Evolutionary conservation across 768 basidiomycete genomes (phyloP).

Genomic region (Serendipita sp.): DNA sequence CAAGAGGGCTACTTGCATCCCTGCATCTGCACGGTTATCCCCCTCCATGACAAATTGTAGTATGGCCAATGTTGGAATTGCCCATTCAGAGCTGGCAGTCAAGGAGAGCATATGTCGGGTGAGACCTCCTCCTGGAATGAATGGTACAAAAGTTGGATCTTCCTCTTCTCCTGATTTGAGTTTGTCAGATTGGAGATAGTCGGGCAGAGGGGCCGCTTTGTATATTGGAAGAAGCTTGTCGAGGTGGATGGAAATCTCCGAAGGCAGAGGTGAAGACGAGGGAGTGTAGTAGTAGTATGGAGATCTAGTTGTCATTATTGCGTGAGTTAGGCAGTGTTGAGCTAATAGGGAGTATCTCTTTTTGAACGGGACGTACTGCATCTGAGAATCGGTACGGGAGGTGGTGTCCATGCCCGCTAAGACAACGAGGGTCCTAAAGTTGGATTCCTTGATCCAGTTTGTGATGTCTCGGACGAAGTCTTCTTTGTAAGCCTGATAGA

Average conservation of each 20-base stretch:
- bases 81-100: constrained; percentile 21
- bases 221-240: constrained; percentile 31
- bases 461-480: constrained; percentile 45
- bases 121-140: constrained; percentile 68
- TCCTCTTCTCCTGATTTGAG: neutral
- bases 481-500: constrained; percentile 45
- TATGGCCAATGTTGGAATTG: constrained; percentile 40
- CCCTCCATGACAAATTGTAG: constrained; percentile 71
- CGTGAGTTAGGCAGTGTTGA: too few relatives aligned
- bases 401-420: constrained; percentile 62
- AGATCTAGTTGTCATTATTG: too few relatives aligned
- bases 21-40: constrained; percentile 62
- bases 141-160: constrained; percentile 33
- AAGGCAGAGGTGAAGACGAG: constrained; percentile 15
- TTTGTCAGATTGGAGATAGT: constrained; percentile 7
- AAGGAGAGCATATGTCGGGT: constrained; percentile 48
- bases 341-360: too few relatives aligned
- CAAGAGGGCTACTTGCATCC: neutral
- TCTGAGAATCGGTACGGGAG: constrained; percentile 60
- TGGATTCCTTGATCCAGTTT: constrained; percentile 37
- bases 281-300: constrained; percentile 32
- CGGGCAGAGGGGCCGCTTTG: constrained; percentile 30
- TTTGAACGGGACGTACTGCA: constrained; percentile 37
- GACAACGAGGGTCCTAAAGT: constrained; percentile 40
- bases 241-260: neutral